These are phyloP conservation scores for Panellus pusillus DNA, from an alignment of 768 basidiomycete species.

Conservation along the genomic window DNA sequence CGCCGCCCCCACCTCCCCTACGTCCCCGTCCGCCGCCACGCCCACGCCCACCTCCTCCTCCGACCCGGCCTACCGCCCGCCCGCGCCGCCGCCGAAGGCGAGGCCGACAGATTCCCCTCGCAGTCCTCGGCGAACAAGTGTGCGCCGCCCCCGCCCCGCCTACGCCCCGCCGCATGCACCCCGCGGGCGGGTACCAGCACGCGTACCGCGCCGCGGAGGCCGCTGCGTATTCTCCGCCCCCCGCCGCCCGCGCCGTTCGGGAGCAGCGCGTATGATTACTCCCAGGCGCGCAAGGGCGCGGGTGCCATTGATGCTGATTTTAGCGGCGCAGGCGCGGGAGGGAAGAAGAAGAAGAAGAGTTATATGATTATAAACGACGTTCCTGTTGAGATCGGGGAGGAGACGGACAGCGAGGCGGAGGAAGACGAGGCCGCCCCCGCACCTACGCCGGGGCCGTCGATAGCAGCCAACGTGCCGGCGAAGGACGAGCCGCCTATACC, in stretches of 20 bases:
- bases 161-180: too few relatives aligned
- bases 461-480: too few relatives aligned
- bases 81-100: constrained; percentile 19
- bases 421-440: too few relatives aligned
- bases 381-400: too few relatives aligned
- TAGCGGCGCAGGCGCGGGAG: not conserved
- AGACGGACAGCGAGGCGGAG: too few relatives aligned
- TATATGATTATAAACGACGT: too few relatives aligned
- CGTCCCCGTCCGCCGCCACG: too few relatives aligned
- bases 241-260: constrained; percentile 11
- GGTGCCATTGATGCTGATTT: too few relatives aligned
- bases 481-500: too few relatives aligned
- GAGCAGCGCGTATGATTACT: constrained; percentile 17
- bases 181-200: constrained; percentile 10
- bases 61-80: constrained; percentile 5
- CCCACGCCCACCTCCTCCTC: not conserved
- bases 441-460: too few relatives aligned
- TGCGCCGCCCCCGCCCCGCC: too few relatives aligned
- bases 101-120: constrained; percentile 16
- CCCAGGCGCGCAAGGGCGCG: constrained; percentile 1
- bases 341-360: constrained; percentile 18
- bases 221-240: constrained; percentile 17
- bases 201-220: constrained; percentile 22
- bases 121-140: too few relatives aligned
- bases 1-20: not conserved